These are phyloP conservation scores for Aspergillus bertholletiae DNA, from an alignment of 495 filamentous ascomycete species.

Conservation along the genomic window DNA sequence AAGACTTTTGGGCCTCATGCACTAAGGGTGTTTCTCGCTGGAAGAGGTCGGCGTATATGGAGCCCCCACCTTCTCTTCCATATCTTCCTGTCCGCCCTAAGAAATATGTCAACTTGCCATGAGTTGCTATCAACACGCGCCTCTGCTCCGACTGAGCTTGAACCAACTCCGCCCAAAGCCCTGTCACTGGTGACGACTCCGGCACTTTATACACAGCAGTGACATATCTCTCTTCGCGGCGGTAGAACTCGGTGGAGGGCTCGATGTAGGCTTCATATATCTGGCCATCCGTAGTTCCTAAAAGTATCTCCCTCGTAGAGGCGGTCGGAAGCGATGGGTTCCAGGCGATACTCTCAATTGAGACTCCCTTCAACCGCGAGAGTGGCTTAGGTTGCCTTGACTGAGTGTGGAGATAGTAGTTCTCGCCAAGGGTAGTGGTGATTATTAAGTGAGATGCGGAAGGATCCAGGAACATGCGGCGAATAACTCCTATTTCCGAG, in stretches of 20 bases:
- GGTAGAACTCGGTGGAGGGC: conserved; percentile 87
- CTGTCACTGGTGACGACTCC: conserved; percentile 73
- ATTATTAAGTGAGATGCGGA: conserved; percentile 93
- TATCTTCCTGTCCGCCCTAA: conserved; percentile 68
- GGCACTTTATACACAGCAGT: conserved; percentile 73
- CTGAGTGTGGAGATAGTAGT: conserved; percentile 96
- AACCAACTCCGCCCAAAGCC: conserved; percentile 74
- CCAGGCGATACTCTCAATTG: conserved; percentile 89
- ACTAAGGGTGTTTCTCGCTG: conserved; percentile 74
- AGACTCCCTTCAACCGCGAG: conserved; percentile 77
- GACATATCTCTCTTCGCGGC: conserved; percentile 89
- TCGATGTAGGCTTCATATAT: conserved; percentile 97
- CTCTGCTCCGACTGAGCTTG: conserved; percentile 63
- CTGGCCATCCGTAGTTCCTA: conserved; percentile 88
- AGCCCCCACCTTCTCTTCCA: conserved; percentile 75
- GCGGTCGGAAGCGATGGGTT: conserved; percentile 94
- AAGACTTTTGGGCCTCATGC: conserved; percentile 60
- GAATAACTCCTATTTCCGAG: conserved; percentile 85
- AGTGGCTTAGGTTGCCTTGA: conserved; percentile 81
- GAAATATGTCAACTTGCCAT: conserved; percentile 71
- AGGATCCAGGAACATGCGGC: conserved; percentile 93
- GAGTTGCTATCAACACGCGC: conserved; percentile 73
- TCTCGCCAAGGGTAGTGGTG: conserved; percentile 86
- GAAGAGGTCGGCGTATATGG: conserved; percentile 83
- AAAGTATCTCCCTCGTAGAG: conserved; percentile 90